Percentiles rank a stretch among this genome's conserved stretches.
Evolutionary conservation across 2,329 filamentous ascomycete species (phyloP).

Genomic region (Exophiala viscosa): DNA sequence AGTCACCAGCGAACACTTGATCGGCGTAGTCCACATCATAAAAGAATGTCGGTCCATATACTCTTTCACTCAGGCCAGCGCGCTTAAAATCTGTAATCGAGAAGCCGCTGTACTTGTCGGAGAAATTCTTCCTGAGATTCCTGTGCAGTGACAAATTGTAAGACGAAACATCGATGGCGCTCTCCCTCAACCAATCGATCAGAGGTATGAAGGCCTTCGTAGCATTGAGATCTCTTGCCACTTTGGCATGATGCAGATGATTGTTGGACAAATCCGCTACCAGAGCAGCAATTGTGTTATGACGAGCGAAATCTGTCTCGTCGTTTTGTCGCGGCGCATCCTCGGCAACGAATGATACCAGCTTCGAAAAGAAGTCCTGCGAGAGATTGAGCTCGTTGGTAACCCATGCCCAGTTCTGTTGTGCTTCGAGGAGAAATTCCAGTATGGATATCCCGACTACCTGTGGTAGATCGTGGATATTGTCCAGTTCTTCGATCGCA

Average conservation of each 20-base stretch:
- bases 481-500: conserved; percentile 67
- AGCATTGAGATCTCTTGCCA: conserved; percentile 65
- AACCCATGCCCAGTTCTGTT: conserved; percentile 95
- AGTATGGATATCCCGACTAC: conserved; percentile 70
- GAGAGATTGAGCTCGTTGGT: conserved; percentile 76
- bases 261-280: conserved; percentile 86
- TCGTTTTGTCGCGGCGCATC: conserved; percentile 53
- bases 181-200: conserved; percentile 73
- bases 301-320: conserved; percentile 48
- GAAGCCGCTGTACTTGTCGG: conserved; percentile 69
- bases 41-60: conserved; percentile 73
- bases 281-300: conserved; percentile 71
- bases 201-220: conserved; percentile 69
- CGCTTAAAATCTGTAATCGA: conserved; percentile 76
- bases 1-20: conserved; percentile 71
- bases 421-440: conserved; percentile 80
- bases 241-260: conserved; percentile 80
- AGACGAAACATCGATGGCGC: conserved; percentile 71
- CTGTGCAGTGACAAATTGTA: conserved; percentile 86
- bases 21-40: conserved; percentile 76
- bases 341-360: conserved; percentile 66
- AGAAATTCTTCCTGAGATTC: conserved; percentile 82
- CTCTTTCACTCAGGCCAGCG: conserved; percentile 61
- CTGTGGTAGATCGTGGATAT: conserved; percentile 62
- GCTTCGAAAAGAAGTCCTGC: conserved; percentile 65